Conservation (phyloP, 768 basidiomycete species). For the Stropharia rugosoannulata region DNA sequence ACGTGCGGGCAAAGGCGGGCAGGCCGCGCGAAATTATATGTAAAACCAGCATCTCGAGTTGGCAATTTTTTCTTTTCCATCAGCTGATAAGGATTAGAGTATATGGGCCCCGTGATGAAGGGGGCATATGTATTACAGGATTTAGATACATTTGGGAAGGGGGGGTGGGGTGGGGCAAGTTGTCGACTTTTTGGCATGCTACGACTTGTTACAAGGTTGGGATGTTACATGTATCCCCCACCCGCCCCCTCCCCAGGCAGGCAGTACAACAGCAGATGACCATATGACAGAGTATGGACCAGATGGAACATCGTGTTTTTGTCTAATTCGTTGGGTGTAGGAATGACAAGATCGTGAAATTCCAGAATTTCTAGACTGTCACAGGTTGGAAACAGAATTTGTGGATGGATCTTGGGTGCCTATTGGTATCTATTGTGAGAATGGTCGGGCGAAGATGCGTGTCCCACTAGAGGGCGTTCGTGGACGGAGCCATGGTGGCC, state of each 20-base stretch:
- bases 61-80: too few species aligned
- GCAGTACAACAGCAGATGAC: not conserved
- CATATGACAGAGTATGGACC: conserved; percentile 14
- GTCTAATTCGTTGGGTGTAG: conserved; percentile 3
- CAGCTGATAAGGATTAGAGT: too few species aligned
- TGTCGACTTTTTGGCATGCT: conserved; percentile 4
- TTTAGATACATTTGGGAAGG: conserved; percentile 5
- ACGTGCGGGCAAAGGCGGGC: too few species aligned
- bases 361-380: conserved; percentile 7
- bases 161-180: not conserved
- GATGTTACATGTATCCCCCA: not conserved
- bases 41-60: too few species aligned
- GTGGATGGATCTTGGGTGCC: conserved; percentile 4
- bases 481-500: conserved; percentile 24
- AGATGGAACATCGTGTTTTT: conserved; percentile 6
- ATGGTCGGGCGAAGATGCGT: conserved; percentile 34
- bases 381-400: conserved; percentile 7
- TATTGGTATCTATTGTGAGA: conserved; percentile 46
- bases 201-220: conserved; percentile 1
- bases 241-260: too few species aligned
- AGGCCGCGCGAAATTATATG: too few species aligned
- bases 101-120: conserved; percentile 2
- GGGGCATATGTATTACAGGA: conserved; percentile 5
- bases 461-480: conserved; percentile 36
- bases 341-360: conserved; percentile 8